Base-by-base conservation (phyloP, 257 asterid genomes). In the Apocynum venetum region DNA sequence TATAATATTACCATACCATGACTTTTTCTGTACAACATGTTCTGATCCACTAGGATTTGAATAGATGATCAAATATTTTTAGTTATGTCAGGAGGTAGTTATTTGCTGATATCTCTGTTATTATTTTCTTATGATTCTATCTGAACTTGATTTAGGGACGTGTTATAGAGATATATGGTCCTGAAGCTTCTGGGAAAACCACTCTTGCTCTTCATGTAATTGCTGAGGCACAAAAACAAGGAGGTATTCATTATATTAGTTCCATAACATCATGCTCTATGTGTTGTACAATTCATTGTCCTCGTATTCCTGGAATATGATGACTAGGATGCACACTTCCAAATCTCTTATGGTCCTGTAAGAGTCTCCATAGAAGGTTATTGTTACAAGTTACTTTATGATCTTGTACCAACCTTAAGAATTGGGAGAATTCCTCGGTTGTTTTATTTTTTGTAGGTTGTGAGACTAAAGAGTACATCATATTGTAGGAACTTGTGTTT, bases 131-230 rank as follows among this genome's bases (percentile, higher is more conserved):
- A 35, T 81, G 72, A 53, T 73, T 46, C 56, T 73, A 8, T 25
- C 73, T 73, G 8, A 51, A 36, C 55, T 80, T 80, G 74, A 55
- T 63, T 60, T 84, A 95, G 98, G 98, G 98, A 75, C 97, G 98
- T 9, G 97, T 95, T 40, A 90, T 95, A 77, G 98, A 95, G 88
- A 90, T 95, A 77, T 95, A 95, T 90, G 98, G 98, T 46, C 97
- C 97, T 68, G 98, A 95, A 82, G 98, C 98, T 86, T 91, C 98
- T 56, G 99, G 98, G 53, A 93, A 95, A 87, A 95, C 99, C 69
- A 93, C 99, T 76, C 98, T 95, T 84, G 96, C 97, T 79, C 85
- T 95, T 79, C 99, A 95, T 79, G 96, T 93, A 76, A 93, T 93
- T 79, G 98, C 98, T 1, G 99, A 92, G 88, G 96, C 98, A 80